Conservation (phyloP, 305 asterid species). For the Rubia tinctorum region DNA sequence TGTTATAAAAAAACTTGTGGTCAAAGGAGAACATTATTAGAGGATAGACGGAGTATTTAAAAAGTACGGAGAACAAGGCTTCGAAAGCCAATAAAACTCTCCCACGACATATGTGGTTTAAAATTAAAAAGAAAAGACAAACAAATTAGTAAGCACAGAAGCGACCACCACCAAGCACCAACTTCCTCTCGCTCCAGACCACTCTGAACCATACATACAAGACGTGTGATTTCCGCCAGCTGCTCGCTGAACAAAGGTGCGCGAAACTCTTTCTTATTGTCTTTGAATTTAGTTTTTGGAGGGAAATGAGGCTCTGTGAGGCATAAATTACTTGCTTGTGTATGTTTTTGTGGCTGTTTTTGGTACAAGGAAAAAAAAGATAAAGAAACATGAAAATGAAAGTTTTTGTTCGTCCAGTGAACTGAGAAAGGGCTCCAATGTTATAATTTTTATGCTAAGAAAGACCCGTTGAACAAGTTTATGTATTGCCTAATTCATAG, state of each 20-base stretch:
- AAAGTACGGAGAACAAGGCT: too few species aligned
- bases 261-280: not conserved
- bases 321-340: not conserved
- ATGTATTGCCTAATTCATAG: not conserved
- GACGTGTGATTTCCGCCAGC: not conserved
- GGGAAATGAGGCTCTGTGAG: not conserved
- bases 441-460: not conserved
- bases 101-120: too few species aligned
- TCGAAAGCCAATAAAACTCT: too few species aligned
- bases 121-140: not conserved
- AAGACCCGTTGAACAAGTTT: not conserved
- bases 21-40: too few species aligned
- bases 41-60: too few species aligned
- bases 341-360: not conserved
- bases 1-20: too few species aligned
- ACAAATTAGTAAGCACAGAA: not conserved
- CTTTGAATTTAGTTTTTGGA: not conserved
- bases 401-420: not conserved
- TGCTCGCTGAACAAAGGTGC: constrained; percentile 5
- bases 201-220: constrained; percentile 4
- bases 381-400: not conserved
- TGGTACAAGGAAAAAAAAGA: not conserved
- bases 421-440: not conserved
- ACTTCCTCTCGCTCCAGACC: not conserved
- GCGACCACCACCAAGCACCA: not conserved